Conservation (phyloP, 2,329 filamentous ascomycete genomes). For the Nakataea oryzae region DNA sequence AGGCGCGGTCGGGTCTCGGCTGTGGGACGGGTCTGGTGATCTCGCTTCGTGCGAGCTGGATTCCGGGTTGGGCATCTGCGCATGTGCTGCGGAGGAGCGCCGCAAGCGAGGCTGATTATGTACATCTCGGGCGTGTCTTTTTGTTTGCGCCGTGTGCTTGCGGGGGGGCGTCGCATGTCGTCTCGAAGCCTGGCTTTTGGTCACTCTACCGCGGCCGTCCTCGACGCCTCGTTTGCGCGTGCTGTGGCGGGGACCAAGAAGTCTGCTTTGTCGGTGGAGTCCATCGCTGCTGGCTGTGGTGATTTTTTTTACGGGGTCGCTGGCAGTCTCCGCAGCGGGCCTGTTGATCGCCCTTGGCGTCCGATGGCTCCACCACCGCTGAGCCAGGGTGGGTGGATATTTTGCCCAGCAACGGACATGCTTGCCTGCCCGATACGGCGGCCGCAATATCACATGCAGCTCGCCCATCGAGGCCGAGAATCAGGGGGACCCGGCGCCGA, state of each 20-base stretch:
- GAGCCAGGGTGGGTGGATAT: background rate
- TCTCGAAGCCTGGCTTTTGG: too few relatives aligned
- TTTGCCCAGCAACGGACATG: too few relatives aligned
- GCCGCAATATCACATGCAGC: too few relatives aligned
- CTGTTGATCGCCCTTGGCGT: background rate
- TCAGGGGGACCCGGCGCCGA: too few relatives aligned
- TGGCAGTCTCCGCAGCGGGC: background rate
- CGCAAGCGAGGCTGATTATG: background rate
- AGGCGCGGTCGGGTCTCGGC: background rate
- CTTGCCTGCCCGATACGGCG: too few relatives aligned
- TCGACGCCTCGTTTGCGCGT: background rate
- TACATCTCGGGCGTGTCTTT: background rate
- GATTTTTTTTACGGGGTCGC: background rate
- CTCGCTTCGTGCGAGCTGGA: background rate
- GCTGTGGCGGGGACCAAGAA: background rate
- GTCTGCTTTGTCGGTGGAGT: background rate
- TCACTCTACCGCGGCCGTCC: too few relatives aligned
- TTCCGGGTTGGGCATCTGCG: background rate
- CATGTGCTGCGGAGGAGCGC: background rate
- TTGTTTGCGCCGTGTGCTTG: background rate
- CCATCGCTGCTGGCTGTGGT: too few relatives aligned
- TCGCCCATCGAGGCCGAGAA: background rate
- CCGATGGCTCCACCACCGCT: background rate
- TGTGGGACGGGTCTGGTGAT: background rate
- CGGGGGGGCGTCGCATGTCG: too few relatives aligned